Conservation (phyloP, 2,329 filamentous ascomycete genomes). For the Phaeosphaeriaceae sp. region DNA sequence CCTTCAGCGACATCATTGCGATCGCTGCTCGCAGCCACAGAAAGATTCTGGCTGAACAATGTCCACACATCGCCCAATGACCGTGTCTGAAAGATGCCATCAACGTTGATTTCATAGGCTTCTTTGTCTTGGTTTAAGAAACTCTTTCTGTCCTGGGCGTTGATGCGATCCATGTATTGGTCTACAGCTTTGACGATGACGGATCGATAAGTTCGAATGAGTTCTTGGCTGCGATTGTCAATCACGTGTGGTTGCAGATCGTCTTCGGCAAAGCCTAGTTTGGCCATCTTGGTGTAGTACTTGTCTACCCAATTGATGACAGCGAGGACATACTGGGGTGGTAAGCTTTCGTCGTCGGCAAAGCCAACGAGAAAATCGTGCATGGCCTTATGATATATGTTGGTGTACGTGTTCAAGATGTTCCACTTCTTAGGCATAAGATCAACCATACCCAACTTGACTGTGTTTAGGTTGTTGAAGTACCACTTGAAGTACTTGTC, state of each 20-base stretch:
- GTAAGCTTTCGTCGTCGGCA: constrained; percentile 84
- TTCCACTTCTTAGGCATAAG: constrained; percentile 97
- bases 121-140: constrained; percentile 80
- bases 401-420: constrained; percentile 86
- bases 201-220: constrained; percentile 91
- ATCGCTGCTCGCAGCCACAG: constrained; percentile 82
- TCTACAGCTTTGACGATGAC: constrained; percentile 96
- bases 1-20: constrained; percentile 92
- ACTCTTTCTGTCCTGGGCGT: constrained; percentile 77
- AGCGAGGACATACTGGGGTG: constrained; percentile 83
- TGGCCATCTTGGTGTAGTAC: constrained; percentile 95
- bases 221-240: constrained; percentile 85
- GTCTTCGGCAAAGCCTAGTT: constrained; percentile 78
- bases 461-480: constrained; percentile 96
- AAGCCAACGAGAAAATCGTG: constrained; percentile 87
- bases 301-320: constrained; percentile 96
- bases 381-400: constrained; percentile 94
- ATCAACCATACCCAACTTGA: constrained; percentile 88
- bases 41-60: constrained; percentile 92
- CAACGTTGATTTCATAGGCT: constrained; percentile 76
- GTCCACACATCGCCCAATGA: constrained; percentile 95
- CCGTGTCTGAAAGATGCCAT: constrained; percentile 89
- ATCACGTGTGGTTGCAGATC: constrained; percentile 86
- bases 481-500: constrained; percentile 94
- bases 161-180: constrained; percentile 97